Evolutionary conservation across 176 grass and related monocot genomes (phyloP), one percentile per base, ranked within the genome.

Genomic region (Rhynchospora tenuis): DNA sequence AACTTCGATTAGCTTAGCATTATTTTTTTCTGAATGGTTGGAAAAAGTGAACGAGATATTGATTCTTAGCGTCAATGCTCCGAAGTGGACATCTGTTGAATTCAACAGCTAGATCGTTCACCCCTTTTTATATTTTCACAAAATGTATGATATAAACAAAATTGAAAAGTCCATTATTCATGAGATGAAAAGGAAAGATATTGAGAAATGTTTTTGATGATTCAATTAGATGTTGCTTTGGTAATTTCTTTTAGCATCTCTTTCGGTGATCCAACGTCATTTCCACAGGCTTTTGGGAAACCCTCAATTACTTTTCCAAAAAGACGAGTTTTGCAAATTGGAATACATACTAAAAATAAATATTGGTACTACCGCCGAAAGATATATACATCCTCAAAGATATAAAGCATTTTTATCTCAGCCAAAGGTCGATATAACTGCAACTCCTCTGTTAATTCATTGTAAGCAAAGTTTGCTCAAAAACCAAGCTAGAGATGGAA

Each of bases 31-130:
- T 38, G 33, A 38, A 38, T 38, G 4, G 8, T 52, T 4, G 7
- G 8, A 1, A 19, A 19, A 65, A 14, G 6, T 23, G 14, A 42
- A 10, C 73, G 43, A 19, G 16, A 12, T 4, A 2, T 74, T 16
- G 84, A 77, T 46, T 86, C 50, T 38, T 46, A 81, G 75, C 64
- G 43, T 85, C 55, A 42, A 46, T 89, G 28, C 16, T 66, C 67
- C 57, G 62, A 70, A 66, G 58, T 2, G 7, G 48, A 38, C 63
- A 59, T 73, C 23, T 63, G 59, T 79, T 85, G 23, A 16, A 51
- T 31, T 22, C 13, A 15, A 19, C 23, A 79, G 17, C 26, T n/a
- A n/a, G n/a, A n/a, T 10, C 67, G 31, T 20, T 13, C 33, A 38
- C 33, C 33, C 33, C 33, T 3, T 38, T 38, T 38, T 54, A 31